These are phyloP conservation scores for Salvia miltiorrhiza DNA, from an alignment of 257 asterid genomes.

Conservation along the genomic window DNA sequence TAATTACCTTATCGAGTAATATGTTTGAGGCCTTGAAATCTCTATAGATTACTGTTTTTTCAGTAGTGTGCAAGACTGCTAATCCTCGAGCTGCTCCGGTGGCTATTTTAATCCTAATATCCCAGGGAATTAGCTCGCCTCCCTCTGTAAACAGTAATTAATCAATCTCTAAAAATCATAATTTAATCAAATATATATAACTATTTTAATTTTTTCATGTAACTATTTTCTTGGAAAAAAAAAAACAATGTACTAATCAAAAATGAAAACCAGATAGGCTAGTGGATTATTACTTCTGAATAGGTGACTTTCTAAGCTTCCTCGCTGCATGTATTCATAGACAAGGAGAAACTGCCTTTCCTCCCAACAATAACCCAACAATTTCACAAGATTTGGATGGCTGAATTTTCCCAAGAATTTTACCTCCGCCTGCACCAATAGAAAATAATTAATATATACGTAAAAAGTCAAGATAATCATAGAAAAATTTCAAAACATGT, in stretches of 20 bases:
- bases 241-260: background rate
- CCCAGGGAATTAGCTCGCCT: conserved; percentile 76
- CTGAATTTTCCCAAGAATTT: conserved; percentile 78
- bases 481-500: background rate
- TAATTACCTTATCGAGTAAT: conserved; percentile 54
- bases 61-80: conserved; percentile 56
- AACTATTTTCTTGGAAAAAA: no score
- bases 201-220: background rate
- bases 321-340: conserved; percentile 77
- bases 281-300: conserved; percentile 54
- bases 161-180: background rate
- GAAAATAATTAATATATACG: background rate
- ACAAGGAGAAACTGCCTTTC: conserved; percentile 70
- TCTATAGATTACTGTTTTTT: conserved; percentile 68
- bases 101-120: conserved; percentile 58
- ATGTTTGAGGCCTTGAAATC: conserved; percentile 85
- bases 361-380: conserved; percentile 92
- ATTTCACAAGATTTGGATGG: conserved; percentile 81
- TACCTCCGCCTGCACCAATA: conserved; percentile 83
- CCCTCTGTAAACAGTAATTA: conserved; percentile 32
- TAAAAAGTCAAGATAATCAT: background rate
- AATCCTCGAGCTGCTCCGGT: conserved; percentile 85
- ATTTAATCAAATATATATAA: no score
- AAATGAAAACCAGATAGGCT: no score
- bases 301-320: conserved; percentile 87